Conservation (phyloP, 768 basidiomycete species). For the Trichaptum fuscoviolaceum region DNA sequence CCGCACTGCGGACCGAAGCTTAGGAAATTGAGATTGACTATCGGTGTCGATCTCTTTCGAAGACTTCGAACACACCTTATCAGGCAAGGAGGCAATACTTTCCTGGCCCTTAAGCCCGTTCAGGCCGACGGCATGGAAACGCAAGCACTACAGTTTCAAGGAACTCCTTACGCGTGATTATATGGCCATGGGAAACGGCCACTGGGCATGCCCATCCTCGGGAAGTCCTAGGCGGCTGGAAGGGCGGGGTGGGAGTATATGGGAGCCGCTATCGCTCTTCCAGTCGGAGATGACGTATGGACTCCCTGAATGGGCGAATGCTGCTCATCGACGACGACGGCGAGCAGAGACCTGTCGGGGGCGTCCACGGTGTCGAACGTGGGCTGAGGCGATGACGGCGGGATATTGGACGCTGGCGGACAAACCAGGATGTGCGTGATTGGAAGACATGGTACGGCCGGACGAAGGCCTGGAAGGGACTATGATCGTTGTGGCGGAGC, state of each 20-base stretch:
- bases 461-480: neutral
- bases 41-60: constrained; percentile 1
- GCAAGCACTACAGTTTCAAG: neutral
- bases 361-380: neutral
- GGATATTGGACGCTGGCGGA: neutral
- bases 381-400: neutral
- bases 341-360: neutral
- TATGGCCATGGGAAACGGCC: neutral
- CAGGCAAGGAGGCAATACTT: neutral
- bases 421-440: neutral
- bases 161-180: neutral
- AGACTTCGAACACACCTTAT: neutral
- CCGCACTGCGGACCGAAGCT: neutral
- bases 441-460: neutral
- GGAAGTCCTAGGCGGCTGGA: neutral
- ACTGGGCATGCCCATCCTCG: neutral
- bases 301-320: neutral
- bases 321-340: neutral
- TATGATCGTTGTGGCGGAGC: neutral
- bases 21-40: neutral
- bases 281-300: neutral
- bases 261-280: no score
- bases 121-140: constrained; percentile 1
- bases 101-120: neutral
- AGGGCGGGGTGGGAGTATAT: neutral